Conservation (phyloP, 179 eudicot species). For the Amaranthus tricolor region DNA sequence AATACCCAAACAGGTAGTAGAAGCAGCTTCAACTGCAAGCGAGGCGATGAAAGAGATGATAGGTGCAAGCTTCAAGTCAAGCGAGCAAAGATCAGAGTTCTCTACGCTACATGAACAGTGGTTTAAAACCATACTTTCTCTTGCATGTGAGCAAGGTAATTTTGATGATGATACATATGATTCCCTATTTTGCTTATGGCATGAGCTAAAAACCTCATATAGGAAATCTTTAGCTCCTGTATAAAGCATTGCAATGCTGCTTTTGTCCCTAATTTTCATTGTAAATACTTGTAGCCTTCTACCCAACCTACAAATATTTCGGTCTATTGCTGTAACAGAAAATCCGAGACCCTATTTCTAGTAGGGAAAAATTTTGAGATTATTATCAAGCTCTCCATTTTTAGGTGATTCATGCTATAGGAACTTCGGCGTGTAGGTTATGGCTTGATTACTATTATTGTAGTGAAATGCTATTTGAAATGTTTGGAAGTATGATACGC, state of each 20-base stretch:
- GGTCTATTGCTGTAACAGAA: no score
- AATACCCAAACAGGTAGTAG: slow-evolving; percentile 68
- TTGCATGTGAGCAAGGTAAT: slow-evolving; percentile 34
- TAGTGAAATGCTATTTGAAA: no score
- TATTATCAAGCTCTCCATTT: no score
- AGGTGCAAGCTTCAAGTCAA: slow-evolving; percentile 70
- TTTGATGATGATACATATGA: slow-evolving; percentile 61
- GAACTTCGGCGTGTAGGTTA: no score
- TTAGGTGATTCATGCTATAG: no score
- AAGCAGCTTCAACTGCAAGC: slow-evolving; percentile 65
- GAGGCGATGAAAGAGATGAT: slow-evolving; percentile 60
- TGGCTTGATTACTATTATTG: no score
- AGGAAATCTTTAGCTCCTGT: slow-evolving; percentile 1
- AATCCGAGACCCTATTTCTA: no score
- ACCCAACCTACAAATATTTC: no score
- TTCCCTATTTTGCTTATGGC: slow-evolving; percentile 83
- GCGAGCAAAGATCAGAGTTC: slow-evolving; percentile 82
- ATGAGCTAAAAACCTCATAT: slow-evolving; percentile 56
- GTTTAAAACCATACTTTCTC: slow-evolving; percentile 54
- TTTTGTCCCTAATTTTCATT: no score
- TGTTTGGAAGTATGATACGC: no score
- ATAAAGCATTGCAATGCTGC: background rate
- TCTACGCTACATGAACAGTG: slow-evolving; percentile 85
- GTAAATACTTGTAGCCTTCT: no score
- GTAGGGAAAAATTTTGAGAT: no score